phyloP scores from a whole-genome alignment of 257 asterid species.

The Solanum neorickii region DNA sequence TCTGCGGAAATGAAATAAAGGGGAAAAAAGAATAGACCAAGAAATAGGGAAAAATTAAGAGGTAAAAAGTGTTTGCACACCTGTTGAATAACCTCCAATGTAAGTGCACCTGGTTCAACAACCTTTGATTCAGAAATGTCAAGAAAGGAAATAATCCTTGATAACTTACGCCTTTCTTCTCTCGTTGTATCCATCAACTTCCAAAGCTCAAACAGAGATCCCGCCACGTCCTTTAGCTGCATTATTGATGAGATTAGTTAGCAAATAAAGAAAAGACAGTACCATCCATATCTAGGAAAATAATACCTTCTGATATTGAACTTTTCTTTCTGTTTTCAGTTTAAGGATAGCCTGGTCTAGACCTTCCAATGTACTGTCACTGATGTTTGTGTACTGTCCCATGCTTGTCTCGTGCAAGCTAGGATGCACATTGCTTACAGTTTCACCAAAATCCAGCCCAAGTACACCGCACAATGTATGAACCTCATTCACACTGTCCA shows the following conservation, averaged over 20 bases:
- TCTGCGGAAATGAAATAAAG: background rate
- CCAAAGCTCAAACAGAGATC: slow-evolving; percentile 76
- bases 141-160: slow-evolving; percentile 44
- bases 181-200: slow-evolving; percentile 65
- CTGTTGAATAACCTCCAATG: slow-evolving; percentile 64
- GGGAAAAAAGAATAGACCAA: background rate
- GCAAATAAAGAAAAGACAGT: background rate
- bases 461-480: slow-evolving; percentile 74
- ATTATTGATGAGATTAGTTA: slow-evolving; percentile 12
- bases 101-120: slow-evolving; percentile 56
- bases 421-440: slow-evolving; percentile 76
- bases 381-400: slow-evolving; percentile 64
- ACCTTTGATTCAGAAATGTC: slow-evolving; percentile 51
- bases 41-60: background rate
- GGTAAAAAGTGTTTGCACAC: slow-evolving; percentile 15
- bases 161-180: slow-evolving; percentile 52
- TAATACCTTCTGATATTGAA: slow-evolving; percentile 75
- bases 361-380: slow-evolving; percentile 69
- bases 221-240: slow-evolving; percentile 78
- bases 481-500: slow-evolving; percentile 75
- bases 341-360: slow-evolving; percentile 55
- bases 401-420: slow-evolving; percentile 56
- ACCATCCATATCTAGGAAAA: background rate
- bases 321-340: slow-evolving; percentile 63
- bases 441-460: slow-evolving; percentile 65